Evolutionary conservation across 164 flowering plant species (phyloP).

Genomic region (Umbilicus rupestris): DNA sequence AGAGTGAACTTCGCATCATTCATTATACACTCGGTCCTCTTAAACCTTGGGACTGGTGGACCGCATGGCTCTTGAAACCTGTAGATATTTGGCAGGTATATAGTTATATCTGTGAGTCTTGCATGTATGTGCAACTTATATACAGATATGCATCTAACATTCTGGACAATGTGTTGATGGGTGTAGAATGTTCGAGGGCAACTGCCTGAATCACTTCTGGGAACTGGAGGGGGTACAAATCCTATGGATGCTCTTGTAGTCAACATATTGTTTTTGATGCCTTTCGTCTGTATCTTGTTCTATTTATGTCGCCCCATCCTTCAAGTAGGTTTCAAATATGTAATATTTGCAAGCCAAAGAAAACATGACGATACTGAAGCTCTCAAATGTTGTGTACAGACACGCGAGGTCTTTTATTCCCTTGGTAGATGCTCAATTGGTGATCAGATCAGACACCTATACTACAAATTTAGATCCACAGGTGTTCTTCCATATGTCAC

Average conservation of each 20-base stretch:
- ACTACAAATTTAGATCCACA: slow-evolving; percentile 44
- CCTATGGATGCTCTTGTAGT: slow-evolving; percentile 51
- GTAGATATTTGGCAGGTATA: slow-evolving; percentile 97
- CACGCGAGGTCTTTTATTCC: slow-evolving; percentile 27
- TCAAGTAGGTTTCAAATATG: slow-evolving; percentile 38
- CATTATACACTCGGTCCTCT: slow-evolving; percentile 98
- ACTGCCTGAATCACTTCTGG: slow-evolving; percentile 79
- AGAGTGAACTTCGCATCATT: slow-evolving; percentile 73
- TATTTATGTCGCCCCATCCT: slow-evolving; percentile 45
- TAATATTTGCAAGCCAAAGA: slow-evolving; percentile 1
- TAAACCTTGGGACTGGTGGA: slow-evolving; percentile 99
- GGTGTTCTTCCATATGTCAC: slow-evolving; percentile 42
- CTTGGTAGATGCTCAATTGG: slow-evolving; percentile 39
- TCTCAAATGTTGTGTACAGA: slow-evolving; percentile 26
- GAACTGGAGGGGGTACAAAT: slow-evolving; percentile 80
- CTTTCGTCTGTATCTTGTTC: slow-evolving; percentile 37
- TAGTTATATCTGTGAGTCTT: neutral
- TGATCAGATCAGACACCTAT: slow-evolving; percentile 53
- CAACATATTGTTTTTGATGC: slow-evolving; percentile 60
- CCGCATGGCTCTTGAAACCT: slow-evolving; percentile 93
- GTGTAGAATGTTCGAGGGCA: slow-evolving; percentile 63
- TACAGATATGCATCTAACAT: neutral
- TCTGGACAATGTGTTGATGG: slow-evolving; percentile 16
- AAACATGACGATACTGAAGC: slow-evolving; percentile 8
- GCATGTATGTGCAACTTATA: neutral